Conservation (phyloP, 805 yeast species). For the Metschnikowia noctiluminum region DNA sequence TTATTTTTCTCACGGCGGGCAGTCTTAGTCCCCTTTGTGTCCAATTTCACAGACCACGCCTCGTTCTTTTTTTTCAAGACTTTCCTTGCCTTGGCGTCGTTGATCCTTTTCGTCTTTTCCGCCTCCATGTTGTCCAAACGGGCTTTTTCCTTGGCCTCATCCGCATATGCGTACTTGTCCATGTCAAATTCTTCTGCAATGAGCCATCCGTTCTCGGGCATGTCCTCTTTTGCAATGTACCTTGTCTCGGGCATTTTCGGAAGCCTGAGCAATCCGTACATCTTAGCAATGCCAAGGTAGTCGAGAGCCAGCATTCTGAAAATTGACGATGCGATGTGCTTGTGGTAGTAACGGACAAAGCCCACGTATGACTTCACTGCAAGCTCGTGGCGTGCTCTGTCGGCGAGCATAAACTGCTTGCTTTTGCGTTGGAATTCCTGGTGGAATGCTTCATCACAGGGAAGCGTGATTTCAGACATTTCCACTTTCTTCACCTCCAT, state of each 20-base stretch:
- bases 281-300: conserved; percentile 63
- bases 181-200: conserved; percentile 54
- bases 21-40: conserved; percentile 56
- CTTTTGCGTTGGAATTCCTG: conserved; percentile 24
- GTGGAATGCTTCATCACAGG: conserved; percentile 26
- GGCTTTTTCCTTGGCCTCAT: conserved; percentile 57
- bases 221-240: conserved; percentile 41
- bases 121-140: conserved; percentile 59
- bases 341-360: conserved; percentile 76
- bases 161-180: conserved; percentile 63
- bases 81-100: conserved; percentile 41
- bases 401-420: conserved; percentile 59
- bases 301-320: conserved; percentile 74
- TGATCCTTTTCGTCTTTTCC: conserved; percentile 34
- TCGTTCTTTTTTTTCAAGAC: conserved; percentile 50
- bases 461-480: conserved; percentile 39
- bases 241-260: conserved; percentile 94
- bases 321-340: conserved; percentile 84
- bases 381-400: conserved; percentile 77
- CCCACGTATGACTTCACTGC: conserved; percentile 81
- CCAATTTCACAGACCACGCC: conserved; percentile 78
- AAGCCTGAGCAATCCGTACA: conserved; percentile 76
- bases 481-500: conserved; percentile 65
- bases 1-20: conserved; percentile 67
- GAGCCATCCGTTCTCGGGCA: conserved; percentile 78